Conservation (phyloP, 768 basidiomycete genomes). For the Lentinula edodes region DNA sequence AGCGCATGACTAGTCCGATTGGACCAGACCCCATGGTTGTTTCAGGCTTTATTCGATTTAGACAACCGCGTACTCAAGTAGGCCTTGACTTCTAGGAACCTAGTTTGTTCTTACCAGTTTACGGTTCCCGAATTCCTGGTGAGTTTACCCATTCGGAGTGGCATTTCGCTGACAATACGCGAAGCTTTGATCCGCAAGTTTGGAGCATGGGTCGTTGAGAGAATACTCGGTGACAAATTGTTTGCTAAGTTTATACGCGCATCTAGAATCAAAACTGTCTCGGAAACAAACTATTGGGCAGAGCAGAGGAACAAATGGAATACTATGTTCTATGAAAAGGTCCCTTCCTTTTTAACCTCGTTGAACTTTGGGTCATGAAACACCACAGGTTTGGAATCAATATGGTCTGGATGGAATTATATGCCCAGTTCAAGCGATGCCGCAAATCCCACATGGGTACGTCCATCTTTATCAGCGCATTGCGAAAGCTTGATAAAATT, state of each 20-base stretch:
- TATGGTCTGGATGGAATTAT: slow-evolving; percentile 68
- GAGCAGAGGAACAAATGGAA: slow-evolving; percentile 39
- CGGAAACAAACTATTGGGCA: slow-evolving; percentile 41
- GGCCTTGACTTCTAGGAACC: not conserved
- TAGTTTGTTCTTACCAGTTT: not conserved
- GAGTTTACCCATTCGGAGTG: not conserved
- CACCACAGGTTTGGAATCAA: slow-evolving; percentile 63
- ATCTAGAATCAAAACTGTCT: slow-evolving; percentile 39
- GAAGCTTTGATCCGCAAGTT: slow-evolving; percentile 39
- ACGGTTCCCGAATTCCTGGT: not conserved
- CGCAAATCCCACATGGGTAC: slow-evolving; percentile 67
- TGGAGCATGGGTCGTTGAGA: slow-evolving; percentile 36
- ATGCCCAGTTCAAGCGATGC: slow-evolving; percentile 68
- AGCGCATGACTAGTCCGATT: slow-evolving; percentile 57
- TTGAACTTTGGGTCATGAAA: slow-evolving; percentile 7
- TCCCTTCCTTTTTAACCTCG: slow-evolving; percentile 14
- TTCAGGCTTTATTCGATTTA: slow-evolving; percentile 1
- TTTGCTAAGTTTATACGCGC: slow-evolving; percentile 37
- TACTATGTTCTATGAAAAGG: slow-evolving; percentile 50
- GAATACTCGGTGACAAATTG: slow-evolving; percentile 32
- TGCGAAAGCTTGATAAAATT: not conserved
- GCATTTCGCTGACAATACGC: not conserved
- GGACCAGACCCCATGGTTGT: slow-evolving; percentile 53
- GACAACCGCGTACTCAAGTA: not conserved
- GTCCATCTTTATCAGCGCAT: slow-evolving; percentile 16